These are phyloP conservation scores for Xylaria multiplex DNA, from an alignment of 2,329 filamentous ascomycete species.

Conservation along the genomic window DNA sequence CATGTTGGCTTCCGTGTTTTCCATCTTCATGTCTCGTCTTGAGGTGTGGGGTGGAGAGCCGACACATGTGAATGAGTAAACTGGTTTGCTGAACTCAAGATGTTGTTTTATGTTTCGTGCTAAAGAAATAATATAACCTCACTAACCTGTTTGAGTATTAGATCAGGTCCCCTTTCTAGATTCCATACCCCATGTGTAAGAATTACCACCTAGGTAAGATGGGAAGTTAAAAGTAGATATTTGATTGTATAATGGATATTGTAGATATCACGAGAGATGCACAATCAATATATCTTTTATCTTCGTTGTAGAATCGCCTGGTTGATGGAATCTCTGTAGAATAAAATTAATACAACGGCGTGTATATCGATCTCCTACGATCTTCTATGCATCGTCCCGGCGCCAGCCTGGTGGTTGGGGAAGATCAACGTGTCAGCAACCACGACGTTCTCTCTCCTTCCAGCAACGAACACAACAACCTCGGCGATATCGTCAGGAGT, in stretches of 20 bases:
- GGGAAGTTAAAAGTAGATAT: not conserved
- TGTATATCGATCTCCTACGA: conserved; percentile 30
- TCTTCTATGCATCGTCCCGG: conserved; percentile 46
- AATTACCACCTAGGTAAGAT: not conserved
- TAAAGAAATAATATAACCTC: conserved; percentile 1
- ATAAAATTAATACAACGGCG: conserved; percentile 31
- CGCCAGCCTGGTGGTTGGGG: conserved; percentile 74
- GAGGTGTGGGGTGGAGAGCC: conserved; percentile 61
- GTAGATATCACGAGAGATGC: not conserved
- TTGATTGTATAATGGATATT: not conserved
- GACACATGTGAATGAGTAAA: conserved; percentile 74
- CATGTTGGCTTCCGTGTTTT: conserved; percentile 70
- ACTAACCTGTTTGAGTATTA: conserved; percentile 33
- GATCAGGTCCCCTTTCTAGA: not conserved
- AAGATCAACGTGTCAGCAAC: conserved; percentile 79
- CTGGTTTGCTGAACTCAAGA: conserved; percentile 68
- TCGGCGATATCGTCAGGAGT: conserved; percentile 84
- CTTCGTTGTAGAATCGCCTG: not conserved
- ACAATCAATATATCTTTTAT: not conserved
- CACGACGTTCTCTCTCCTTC: conserved; percentile 82
- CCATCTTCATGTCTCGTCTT: conserved; percentile 66
- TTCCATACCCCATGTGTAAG: not conserved
- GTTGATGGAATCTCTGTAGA: conserved; percentile 28
- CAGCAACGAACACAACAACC: conserved; percentile 79
- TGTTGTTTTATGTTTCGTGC: conserved; percentile 3